Base-by-base conservation (phyloP, 225 moss, liverwort and hornwort species). In the Climacium dendroides region DNA sequence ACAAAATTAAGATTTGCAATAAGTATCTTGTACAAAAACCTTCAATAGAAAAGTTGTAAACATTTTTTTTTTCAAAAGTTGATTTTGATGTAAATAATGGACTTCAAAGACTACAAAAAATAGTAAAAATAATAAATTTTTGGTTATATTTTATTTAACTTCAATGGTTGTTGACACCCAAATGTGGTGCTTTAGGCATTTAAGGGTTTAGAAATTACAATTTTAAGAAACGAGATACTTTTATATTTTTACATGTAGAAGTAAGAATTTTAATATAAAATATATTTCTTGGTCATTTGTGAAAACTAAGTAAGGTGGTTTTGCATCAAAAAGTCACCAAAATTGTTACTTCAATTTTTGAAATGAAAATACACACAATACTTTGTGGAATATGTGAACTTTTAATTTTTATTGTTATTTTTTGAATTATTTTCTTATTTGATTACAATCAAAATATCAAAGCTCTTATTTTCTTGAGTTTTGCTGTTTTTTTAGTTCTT, bases 311-410 rank as follows among this genome's bases (percentile, higher is more conserved):
- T 67, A 22, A 37, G 22, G 12, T 67, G 67, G 12, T 37, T 12
- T 22, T 37, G 37, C 37, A 67, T 67, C 2, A 37, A 67, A 37
- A 67, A 67, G 12, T 2, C 22, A 37, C 67, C 22, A 22, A 22
- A 66, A 67, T 67, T 67, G 2, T 13, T 22, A 9, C 20, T 22
- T 67, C n/a, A n/a, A n/a, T n/a, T 66, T 20, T n/a, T 19, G 2
- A 4, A 20, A 66, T 66, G 11, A 6, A 66, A n/a, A n/a, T 22
- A 11, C 6, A 11, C 0, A 0, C 4, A 20, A 0, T 11, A n/a
- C 6, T 67, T 37, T 67, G 22, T 37, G 4, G 7, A 37, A n/a
- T n/a, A n/a, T n/a, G n/a, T n/a, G n/a, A n/a, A n/a, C n/a, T n/a
- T n/a, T n/a, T n/a, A n/a, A n/a, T 6, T 66, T 66, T 22, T 19